Percentiles rank a stretch among this genome's conserved stretches.
These are phyloP conservation scores for Symmetrospora coprosmae DNA, from an alignment of 768 basidiomycete genomes.

Conservation along the genomic window DNA sequence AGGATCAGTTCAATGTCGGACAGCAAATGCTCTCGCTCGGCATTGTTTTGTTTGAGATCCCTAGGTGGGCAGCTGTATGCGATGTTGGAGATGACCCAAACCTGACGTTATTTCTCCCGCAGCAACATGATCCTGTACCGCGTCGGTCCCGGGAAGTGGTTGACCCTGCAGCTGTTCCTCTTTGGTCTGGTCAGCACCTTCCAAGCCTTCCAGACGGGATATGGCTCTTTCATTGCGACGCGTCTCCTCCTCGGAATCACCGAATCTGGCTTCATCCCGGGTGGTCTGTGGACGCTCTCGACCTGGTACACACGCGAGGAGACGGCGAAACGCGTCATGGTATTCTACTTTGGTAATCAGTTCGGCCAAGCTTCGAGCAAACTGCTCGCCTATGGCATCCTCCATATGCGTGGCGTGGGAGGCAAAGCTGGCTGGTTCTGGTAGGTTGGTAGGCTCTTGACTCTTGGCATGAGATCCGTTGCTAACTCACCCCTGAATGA, in stretches of 20 bases:
- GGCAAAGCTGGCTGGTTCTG: conserved; percentile 21
- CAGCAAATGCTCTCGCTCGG: conserved; percentile 34
- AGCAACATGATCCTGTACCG: conserved; percentile 29
- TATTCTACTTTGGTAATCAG: conserved; percentile 34
- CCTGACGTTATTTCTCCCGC: too few species aligned
- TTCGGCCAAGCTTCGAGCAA: conserved; percentile 30
- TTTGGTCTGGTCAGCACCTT: conserved; percentile 33
- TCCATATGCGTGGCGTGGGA: conserved; percentile 24
- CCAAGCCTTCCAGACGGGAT: conserved; percentile 31
- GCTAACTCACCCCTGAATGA: too few species aligned
- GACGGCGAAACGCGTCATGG: conserved; percentile 27
- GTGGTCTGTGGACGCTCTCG: conserved; percentile 28
- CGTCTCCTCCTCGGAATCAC: conserved; percentile 32
- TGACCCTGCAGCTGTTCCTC: conserved; percentile 31
- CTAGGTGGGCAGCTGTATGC: too few species aligned
- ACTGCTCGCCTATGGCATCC: conserved; percentile 33
- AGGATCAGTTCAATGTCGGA: conserved; percentile 28
- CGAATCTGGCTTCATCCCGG: conserved; percentile 35
- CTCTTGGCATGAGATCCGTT: background rate
- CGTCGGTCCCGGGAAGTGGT: conserved; percentile 31
- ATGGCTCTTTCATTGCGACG: conserved; percentile 30
- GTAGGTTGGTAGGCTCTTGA: background rate
- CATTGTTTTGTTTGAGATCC: conserved; percentile 35
- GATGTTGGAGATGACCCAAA: too few species aligned
- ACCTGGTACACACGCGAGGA: conserved; percentile 33